phyloP scores from a whole-genome alignment of 495 filamentous ascomycete species.

The Penicillium daleae region DNA sequence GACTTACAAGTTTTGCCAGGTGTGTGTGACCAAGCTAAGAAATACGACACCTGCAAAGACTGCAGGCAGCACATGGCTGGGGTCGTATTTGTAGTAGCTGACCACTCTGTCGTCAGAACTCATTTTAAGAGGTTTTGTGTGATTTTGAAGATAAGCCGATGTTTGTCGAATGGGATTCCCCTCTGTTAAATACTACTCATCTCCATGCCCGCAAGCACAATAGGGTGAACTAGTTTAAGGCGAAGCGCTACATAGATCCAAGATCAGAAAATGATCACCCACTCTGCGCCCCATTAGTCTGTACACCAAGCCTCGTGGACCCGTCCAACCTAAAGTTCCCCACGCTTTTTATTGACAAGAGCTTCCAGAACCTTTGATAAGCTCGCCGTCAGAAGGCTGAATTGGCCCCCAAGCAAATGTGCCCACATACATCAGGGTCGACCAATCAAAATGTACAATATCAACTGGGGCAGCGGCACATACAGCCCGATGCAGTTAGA shows the following conservation, averaged over 20 bases:
- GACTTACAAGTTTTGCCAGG: constrained; percentile 45
- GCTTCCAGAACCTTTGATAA: background rate
- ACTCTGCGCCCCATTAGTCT: background rate
- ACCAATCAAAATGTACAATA: background rate
- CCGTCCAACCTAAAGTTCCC: background rate
- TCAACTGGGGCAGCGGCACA: constrained; percentile 19
- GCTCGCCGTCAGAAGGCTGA: background rate
- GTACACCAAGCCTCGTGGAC: background rate
- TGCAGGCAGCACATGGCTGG: constrained; percentile 45
- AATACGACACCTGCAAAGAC: constrained; percentile 43
- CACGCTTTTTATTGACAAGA: background rate
- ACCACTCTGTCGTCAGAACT: constrained; percentile 7
- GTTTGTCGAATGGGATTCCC: background rate
- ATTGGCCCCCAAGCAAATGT: background rate
- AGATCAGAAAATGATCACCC: constrained; percentile 6
- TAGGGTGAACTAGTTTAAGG: background rate
- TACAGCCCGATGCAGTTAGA: constrained; percentile 26
- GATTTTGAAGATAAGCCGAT: background rate
- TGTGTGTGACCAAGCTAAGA: constrained; percentile 37
- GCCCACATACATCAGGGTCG: background rate
- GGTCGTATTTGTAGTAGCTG: constrained; percentile 37
- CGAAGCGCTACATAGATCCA: constrained; percentile 13
- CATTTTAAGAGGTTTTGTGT: constrained; percentile 12
- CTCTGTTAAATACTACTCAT: constrained; percentile 6
- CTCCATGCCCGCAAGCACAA: background rate